These are phyloP conservation scores for Microbotryum intermedium DNA, from an alignment of 1,284 basidiomycete genomes.

Conservation along the genomic window DNA sequence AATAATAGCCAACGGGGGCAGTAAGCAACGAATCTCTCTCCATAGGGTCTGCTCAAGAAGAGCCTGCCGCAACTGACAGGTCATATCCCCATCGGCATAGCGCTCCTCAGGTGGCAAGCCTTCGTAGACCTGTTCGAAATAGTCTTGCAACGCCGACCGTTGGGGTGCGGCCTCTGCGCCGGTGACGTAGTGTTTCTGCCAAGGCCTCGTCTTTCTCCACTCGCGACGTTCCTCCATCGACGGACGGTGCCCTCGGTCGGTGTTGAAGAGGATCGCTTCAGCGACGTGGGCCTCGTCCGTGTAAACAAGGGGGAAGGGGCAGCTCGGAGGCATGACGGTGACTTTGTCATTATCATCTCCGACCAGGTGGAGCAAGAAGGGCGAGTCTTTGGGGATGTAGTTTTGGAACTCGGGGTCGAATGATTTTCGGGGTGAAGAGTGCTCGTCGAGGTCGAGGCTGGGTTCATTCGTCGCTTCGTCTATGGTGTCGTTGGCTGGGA, in stretches of 20 bases:
- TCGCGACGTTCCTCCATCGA: neutral
- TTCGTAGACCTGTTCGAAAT: slow-evolving; percentile 3
- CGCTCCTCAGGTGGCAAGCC: slow-evolving; percentile 6
- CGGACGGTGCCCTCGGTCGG: neutral
- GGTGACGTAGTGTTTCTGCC: slow-evolving; percentile 12
- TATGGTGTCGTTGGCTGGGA: no score
- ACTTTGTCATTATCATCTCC: no score
- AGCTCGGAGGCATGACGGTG: no score
- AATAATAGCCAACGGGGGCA: neutral
- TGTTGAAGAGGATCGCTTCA: slow-evolving; percentile 14
- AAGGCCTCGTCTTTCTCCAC: neutral
- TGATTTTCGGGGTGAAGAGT: neutral
- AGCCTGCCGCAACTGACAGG: slow-evolving; percentile 2
- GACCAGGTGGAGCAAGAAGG: no score
- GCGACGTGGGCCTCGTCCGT: slow-evolving; percentile 1
- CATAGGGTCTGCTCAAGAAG: neutral
- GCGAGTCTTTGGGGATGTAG: neutral
- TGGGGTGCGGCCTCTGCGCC: slow-evolving; percentile 19
- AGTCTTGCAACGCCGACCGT: slow-evolving; percentile 1
- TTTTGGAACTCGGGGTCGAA: neutral
- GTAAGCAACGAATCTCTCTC: neutral
- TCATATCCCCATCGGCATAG: slow-evolving; percentile 10
- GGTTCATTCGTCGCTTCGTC: no score
- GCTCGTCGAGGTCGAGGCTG: neutral
- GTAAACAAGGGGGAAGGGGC: slow-evolving; percentile 1